Evolutionary conservation across 345 rosid species (phyloP).

Genomic region (Euphorbia tirucalli): DNA sequence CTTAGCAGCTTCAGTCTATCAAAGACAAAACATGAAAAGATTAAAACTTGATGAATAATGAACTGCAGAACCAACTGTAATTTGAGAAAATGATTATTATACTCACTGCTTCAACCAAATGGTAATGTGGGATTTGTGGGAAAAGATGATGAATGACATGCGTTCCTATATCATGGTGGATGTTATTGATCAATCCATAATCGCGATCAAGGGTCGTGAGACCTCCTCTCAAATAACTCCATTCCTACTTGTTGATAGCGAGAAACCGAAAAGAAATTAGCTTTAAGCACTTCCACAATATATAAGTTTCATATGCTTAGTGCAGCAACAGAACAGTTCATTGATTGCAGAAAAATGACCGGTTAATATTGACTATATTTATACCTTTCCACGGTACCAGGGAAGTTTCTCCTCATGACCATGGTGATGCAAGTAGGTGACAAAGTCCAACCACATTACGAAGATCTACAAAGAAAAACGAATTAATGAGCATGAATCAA

Average conservation of each 20-base stretch:
- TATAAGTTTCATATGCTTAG: neutral
- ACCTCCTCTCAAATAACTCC: conserved; percentile 90
- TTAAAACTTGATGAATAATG: neutral
- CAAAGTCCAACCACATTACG: conserved; percentile 83
- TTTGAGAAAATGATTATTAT: neutral
- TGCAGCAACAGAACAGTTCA: neutral
- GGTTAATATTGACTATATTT: too few relatives aligned
- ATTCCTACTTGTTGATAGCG: conserved; percentile 43
- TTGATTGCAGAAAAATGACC: neutral
- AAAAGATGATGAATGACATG: conserved; percentile 91
- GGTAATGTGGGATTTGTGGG: conserved; percentile 95
- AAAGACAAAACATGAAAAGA: neutral
- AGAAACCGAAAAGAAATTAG: neutral
- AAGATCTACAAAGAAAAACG: conserved; percentile 45
- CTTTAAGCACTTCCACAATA: neutral
- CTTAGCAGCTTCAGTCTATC: conserved; percentile 70
- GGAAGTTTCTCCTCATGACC: conserved; percentile 81
- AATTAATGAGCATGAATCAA: neutral
- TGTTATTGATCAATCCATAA: conserved; percentile 67
- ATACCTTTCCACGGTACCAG: conserved; percentile 98
- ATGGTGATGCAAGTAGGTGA: conserved; percentile 91
- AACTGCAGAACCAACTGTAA: neutral
- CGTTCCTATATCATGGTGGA: conserved; percentile 93
- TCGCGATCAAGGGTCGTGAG: conserved; percentile 84
- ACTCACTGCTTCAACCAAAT: conserved; percentile 76